Evolutionary conservation across 2,329 filamentous ascomycete genomes (phyloP), one percentile per base, ranked within the genome.

Genomic region (Penicillium sp.): DNA sequence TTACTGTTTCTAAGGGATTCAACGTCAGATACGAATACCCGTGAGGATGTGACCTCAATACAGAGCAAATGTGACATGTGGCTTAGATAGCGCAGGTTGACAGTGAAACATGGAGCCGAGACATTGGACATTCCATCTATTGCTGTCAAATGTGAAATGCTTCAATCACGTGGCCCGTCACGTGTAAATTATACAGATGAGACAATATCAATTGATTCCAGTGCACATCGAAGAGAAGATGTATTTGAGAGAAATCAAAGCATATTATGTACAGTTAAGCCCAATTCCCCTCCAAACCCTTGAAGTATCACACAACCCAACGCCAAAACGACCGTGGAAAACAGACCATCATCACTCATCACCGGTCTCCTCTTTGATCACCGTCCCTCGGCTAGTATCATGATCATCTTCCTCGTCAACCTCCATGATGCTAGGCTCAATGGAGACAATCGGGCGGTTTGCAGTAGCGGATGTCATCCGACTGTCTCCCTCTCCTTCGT

Each of bases 341-440:
- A 44, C 18, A 18, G 43, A 54, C 14, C 46, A 47, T 65, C 58
- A 57, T 66, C 57, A 65, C 44, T 70, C 69, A 49, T 71, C 69
- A 34, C 52, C 59, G 24, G 43, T 52, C 48, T 73, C 70, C 5
- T 68, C 64, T 52, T 73, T 72, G 48, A 72, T 67, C 18, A 70
- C 55, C 14, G 69, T 72, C 32, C 56, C 63, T 31, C 65, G 61
- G 47, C 70, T 73, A 40, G 68, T 66, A 42, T 61, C 66, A 49
- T 64, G 53, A 14, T 66, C 65, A 21, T 74, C 70, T 16, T 71
- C 70, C 59, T 75, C 71, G 43, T 75, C 71, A 29, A 73, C 72
- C 43, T 75, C 70, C 57, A 72, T 65, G 8, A 75, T 71, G 51
- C 71, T 75, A 14, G 69, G 69, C 46, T 76, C 70, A 9, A 71